Percentiles rank a stretch among this genome's conserved stretches.
phyloP scores from a whole-genome alignment of 192 early-diverging fungal species.

The Rhizophagus clarus region DNA sequence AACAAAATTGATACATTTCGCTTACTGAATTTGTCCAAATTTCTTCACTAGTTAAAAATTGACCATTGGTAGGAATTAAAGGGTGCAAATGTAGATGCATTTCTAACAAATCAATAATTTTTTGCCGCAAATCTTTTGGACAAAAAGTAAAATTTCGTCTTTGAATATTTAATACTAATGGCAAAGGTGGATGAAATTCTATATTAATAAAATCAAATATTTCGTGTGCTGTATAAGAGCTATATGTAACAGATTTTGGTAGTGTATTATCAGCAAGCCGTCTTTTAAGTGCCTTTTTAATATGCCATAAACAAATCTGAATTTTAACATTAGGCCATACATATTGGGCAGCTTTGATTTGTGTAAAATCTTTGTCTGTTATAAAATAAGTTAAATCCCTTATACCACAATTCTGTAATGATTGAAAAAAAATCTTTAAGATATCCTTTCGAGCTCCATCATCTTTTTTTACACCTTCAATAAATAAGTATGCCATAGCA shows the following conservation, averaged over 20 bases:
- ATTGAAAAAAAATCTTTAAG: neutral
- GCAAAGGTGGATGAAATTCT: neutral
- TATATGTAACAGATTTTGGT: neutral
- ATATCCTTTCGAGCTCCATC: neutral
- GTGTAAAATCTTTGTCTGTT: neutral
- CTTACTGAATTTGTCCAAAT: neutral
- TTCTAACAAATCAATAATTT: neutral
- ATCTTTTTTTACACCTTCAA: neutral
- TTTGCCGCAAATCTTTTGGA: neutral
- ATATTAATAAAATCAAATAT: constrained; percentile 5
- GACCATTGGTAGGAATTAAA: neutral
- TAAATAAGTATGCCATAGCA: constrained; percentile 2
- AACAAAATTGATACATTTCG: neutral
- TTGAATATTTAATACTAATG: neutral
- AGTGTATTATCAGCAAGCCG: neutral
- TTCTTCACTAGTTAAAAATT: neutral
- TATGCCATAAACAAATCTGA: neutral
- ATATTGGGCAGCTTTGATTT: neutral
- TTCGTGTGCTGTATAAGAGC: neutral
- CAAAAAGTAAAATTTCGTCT: neutral
- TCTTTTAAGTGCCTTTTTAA: neutral
- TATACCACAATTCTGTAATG: neutral
- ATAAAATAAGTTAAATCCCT: neutral
- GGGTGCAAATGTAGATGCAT: neutral
- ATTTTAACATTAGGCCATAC: neutral